These are phyloP conservation scores for Leccinellum rugosiceps DNA, from an alignment of 768 basidiomycete species.

Conservation along the genomic window DNA sequence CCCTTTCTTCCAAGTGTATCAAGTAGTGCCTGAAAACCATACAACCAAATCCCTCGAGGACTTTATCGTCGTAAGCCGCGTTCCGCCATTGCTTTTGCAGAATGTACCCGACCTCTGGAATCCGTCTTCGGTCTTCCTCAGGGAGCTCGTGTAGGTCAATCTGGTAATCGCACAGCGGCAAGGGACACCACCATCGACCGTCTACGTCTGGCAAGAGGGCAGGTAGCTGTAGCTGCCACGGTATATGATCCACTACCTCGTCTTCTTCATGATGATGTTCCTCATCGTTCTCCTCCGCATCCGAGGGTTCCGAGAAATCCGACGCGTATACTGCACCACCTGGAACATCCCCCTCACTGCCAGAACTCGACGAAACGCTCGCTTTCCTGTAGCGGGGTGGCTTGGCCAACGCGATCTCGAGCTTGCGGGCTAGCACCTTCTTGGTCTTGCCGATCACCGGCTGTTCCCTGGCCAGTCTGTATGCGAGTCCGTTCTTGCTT, in stretches of 20 bases:
- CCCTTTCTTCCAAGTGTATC: slow-evolving; percentile 20
- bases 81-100: slow-evolving; percentile 35
- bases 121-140: slow-evolving; percentile 28
- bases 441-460: slow-evolving; percentile 30
- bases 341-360: slow-evolving; percentile 14
- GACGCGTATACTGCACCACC: slow-evolving; percentile 42
- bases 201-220: slow-evolving; percentile 42
- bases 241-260: slow-evolving; percentile 31
- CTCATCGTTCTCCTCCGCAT: slow-evolving; percentile 41
- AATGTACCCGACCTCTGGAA: slow-evolving; percentile 28
- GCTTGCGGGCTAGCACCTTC: slow-evolving; percentile 14
- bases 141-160: slow-evolving; percentile 47
- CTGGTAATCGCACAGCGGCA: slow-evolving; percentile 38
- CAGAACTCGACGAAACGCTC: slow-evolving; percentile 18
- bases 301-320: slow-evolving; percentile 56
- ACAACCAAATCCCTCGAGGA: slow-evolving; percentile 19
- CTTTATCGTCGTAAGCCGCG: slow-evolving; percentile 29
- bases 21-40: slow-evolving; percentile 29
- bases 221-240: slow-evolving; percentile 31
- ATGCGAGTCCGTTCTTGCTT: background rate
- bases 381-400: background rate
- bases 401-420: slow-evolving; percentile 16
- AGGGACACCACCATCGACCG: slow-evolving; percentile 53
- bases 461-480: slow-evolving; percentile 17
- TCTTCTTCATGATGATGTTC: slow-evolving; percentile 18